These are phyloP conservation scores for Circinella minor DNA, from an alignment of 371 early-diverging fungal genomes.

Conservation along the genomic window DNA sequence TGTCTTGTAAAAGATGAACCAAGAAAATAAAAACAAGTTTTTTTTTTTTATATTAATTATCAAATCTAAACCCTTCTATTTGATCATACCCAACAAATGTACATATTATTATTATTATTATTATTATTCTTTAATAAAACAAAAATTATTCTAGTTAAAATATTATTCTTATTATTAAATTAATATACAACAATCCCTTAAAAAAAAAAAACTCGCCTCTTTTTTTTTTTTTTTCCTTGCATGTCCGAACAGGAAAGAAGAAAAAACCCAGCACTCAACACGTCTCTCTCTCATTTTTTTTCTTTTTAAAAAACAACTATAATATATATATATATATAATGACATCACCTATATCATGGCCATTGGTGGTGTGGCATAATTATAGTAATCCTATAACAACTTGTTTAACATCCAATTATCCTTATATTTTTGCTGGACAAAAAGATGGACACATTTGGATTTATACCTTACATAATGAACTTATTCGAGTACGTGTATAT, in stretches of 20 bases:
- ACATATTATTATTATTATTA: background rate
- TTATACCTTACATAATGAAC: conserved; percentile 29
- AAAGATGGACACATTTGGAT: conserved; percentile 69
- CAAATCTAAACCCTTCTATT: background rate
- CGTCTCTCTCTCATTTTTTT: background rate
- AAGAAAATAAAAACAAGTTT: background rate
- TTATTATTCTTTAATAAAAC: too few species aligned
- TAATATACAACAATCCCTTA: too few species aligned
- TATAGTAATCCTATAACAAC: conserved; percentile 46
- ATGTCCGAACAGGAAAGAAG: too few species aligned
- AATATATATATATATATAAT: conserved; percentile 16
- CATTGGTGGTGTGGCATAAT: conserved; percentile 51
- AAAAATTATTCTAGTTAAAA: too few species aligned
- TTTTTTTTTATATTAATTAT: too few species aligned
- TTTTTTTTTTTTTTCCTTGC: too few species aligned
- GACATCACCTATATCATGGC: conserved; percentile 48
- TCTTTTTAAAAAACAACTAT: background rate
- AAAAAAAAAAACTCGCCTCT: too few species aligned
- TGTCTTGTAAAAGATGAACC: conserved; percentile 25
- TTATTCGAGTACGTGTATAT: background rate
- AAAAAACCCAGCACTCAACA: too few species aligned
- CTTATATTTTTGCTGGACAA: conserved; percentile 59
- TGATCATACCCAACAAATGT: background rate
- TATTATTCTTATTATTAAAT: too few species aligned
- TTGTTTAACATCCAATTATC: conserved; percentile 33